Base-by-base conservation (phyloP, 73 alveolate genomes). In the Uronychia binucleata region DNA sequence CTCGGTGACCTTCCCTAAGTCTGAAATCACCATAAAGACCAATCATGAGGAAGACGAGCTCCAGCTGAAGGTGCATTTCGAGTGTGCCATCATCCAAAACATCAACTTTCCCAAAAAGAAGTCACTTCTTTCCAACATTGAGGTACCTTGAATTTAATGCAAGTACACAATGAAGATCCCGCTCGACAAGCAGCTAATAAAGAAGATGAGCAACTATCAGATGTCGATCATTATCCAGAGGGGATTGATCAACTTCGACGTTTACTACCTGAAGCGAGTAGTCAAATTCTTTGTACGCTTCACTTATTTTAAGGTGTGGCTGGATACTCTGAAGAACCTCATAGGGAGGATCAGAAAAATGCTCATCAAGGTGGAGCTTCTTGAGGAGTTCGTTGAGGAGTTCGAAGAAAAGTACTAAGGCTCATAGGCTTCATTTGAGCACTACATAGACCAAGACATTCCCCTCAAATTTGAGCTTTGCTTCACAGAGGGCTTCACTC, bases 241-340 rank as follows among this genome's bases (percentile, higher is more conserved):
- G 78, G 95, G 88, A 28, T 29, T 33, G 13, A 79, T 84, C 31
- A 78, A 89, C 67, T 13, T 89, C 58, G 76, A 75, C 57, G 26
- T 79, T 31, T 31, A 29, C 31, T 57, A 59, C 31, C 78, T 89
- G 27, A 74, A 80, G 28, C 78, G 75, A 58, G 57, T 80, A 27
- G 59, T 77, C 34, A 31, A 79, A 58, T 89, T 83, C 32, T 58
- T 89, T 31, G 90, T 89, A 46, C 5, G 67, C 19, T 11, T 19
- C 19, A 46, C 19, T 5, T 11, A 46, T 46, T 11, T 46, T 19
- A 11, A 46, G 67, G 67, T 46, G 34, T 33, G 60, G 33, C 77
- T 89, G 78, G 91, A 89, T 32, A 89, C 95, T 26, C 35, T 84
- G 34, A 77, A 77, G 67, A 82, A 78, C 26, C 75, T 89, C 30